phyloP scores from a whole-genome alignment of 2,329 filamentous ascomycete species.

The Ceratocystis papillata region DNA sequence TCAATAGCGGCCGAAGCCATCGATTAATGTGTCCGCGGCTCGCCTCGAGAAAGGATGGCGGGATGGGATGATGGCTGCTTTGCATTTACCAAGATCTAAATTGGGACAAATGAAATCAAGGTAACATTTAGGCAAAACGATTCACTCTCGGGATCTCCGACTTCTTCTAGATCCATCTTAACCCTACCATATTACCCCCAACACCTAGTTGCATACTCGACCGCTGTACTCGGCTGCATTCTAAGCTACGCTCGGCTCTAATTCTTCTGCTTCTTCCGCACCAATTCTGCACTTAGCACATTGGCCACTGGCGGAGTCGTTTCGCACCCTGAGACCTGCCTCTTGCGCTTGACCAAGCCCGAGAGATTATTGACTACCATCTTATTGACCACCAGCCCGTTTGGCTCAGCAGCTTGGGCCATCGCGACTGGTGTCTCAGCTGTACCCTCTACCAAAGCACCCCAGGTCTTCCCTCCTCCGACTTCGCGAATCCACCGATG shows the following conservation, averaged over 20 bases:
- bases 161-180: neutral
- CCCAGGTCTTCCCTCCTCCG: conserved; percentile 30
- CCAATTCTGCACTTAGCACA: conserved; percentile 39
- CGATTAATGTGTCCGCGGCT: neutral
- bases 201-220: neutral
- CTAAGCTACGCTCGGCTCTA: conserved; percentile 4
- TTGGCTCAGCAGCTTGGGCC: conserved; percentile 5
- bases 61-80: neutral
- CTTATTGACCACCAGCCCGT: conserved; percentile 6
- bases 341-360: conserved; percentile 40
- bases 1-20: neutral
- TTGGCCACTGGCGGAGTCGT: conserved; percentile 32
- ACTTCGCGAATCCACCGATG: conserved; percentile 60
- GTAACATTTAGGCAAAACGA: neutral
- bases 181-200: neutral
- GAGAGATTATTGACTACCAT: conserved; percentile 39
- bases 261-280: conserved; percentile 48
- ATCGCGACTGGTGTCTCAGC: conserved; percentile 23
- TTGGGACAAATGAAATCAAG: neutral
- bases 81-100: neutral
- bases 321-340: conserved; percentile 20
- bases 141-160: neutral
- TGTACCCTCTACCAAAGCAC: conserved; percentile 11
- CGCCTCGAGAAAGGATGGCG: neutral
- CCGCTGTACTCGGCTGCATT: neutral